Conservation (phyloP, 75 land plant genomes). For the Cunninghamia lanceolata region DNA sequence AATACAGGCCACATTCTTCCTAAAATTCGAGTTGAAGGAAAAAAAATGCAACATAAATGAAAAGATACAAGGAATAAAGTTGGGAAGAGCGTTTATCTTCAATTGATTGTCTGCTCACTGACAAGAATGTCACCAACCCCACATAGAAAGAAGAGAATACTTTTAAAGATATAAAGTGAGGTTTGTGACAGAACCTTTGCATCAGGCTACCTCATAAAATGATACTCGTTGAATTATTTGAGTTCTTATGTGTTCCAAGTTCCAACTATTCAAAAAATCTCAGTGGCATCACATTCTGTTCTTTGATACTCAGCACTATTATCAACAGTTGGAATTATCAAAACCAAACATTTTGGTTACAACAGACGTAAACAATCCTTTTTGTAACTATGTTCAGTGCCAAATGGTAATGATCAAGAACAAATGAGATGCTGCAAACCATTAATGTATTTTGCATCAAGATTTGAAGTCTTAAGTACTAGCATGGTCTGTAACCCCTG, state of each 20-base stretch:
- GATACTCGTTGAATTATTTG: background rate
- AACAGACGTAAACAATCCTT: background rate
- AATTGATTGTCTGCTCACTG: background rate
- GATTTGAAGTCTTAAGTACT: no score
- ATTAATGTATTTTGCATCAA: no score
- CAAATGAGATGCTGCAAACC: no score
- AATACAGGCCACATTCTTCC: background rate
- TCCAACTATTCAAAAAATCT: background rate
- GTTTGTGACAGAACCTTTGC: background rate
- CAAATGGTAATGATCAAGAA: background rate
- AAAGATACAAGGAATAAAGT: background rate
- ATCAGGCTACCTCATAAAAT: background rate
- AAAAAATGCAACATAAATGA: background rate
- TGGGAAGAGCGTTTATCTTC: background rate
- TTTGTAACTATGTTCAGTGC: background rate
- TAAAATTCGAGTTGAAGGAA: background rate
- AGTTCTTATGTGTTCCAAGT: background rate
- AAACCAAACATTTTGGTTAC: background rate
- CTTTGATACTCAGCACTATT: background rate
- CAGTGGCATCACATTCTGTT: background rate
- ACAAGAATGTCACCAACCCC: background rate
- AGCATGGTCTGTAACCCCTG: no score
- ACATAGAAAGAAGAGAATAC: background rate
- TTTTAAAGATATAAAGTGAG: background rate
- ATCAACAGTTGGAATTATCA: background rate